A percentile compares a stretch with the other conserved stretches of the same genome.
Evolutionary conservation across 1,284 basidiomycete genomes (phyloP).

Genomic region (Cryptococcus maquisensis): DNA sequence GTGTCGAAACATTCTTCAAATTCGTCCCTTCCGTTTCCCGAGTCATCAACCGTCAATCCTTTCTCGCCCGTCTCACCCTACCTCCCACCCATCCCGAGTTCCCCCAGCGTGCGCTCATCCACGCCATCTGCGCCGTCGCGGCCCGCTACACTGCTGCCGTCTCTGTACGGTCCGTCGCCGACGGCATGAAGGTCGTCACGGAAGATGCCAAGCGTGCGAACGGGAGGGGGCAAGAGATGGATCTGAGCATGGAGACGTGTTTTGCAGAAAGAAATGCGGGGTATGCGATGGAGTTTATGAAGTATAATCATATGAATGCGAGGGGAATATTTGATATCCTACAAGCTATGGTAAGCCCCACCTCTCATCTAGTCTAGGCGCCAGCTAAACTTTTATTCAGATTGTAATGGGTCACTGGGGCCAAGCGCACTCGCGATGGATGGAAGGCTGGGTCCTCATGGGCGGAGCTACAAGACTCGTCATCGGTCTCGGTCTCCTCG

Average conservation of each 20-base stretch:
- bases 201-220: conserved; percentile 8
- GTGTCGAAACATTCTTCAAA: conserved; percentile 43
- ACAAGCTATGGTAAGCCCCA: conserved; percentile 23
- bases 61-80: conserved; percentile 45
- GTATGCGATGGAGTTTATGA: conserved; percentile 20
- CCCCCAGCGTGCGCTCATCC: conserved; percentile 47
- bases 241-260: conserved; percentile 19
- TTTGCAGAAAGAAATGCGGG: conserved; percentile 30
- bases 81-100: conserved; percentile 48
- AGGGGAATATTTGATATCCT: conserved; percentile 28
- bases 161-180: conserved; percentile 18
- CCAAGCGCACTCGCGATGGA: conserved; percentile 31
- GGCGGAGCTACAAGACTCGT: conserved; percentile 22
- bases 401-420: conserved; percentile 21
- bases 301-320: conserved; percentile 15
- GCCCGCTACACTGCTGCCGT: conserved; percentile 41
- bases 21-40: conserved; percentile 40
- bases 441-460: conserved; percentile 35
- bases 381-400: conserved; percentile 4
- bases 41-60: conserved; percentile 39
- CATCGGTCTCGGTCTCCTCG: conserved; percentile 30
- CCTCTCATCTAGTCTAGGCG: not conserved
- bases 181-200: conserved; percentile 14
- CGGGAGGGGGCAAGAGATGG: conserved; percentile 3
- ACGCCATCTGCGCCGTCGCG: conserved; percentile 48